Conservation (phyloP, 805 yeast genomes). For the Diddensiella caesifluorescens region DNA sequence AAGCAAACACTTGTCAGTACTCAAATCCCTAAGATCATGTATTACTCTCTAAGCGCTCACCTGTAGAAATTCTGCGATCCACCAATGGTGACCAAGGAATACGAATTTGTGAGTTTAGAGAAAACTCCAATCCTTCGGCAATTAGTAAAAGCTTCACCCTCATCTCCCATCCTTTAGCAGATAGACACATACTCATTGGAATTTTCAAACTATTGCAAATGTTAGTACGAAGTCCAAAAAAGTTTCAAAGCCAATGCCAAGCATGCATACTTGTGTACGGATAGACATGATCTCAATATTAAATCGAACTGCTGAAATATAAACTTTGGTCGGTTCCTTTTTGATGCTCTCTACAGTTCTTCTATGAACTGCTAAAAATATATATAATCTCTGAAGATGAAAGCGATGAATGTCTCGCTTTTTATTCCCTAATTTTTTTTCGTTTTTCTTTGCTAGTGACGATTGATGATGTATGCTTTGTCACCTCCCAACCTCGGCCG, state of each 20-base stretch:
- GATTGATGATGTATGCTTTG: background rate
- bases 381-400: no score
- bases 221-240: conserved; percentile 9
- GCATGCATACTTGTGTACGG: conserved; percentile 30
- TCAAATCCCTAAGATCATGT: conserved; percentile 26
- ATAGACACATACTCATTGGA: conserved; percentile 53
- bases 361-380: no score
- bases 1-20: conserved; percentile 26
- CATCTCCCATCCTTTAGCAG: background rate
- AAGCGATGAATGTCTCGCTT: no score
- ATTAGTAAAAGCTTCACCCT: conserved; percentile 1
- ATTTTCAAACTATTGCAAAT: conserved; percentile 56
- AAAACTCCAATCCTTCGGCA: conserved; percentile 73
- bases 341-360: no score
- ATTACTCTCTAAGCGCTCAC: no score
- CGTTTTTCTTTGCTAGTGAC: background rate
- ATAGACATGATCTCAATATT: conserved; percentile 27
- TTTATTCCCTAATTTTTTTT: conserved; percentile 4
- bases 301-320: no score
- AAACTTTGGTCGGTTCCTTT: no score
- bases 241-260: no score
- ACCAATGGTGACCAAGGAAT: conserved; percentile 94
- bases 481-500: no score
- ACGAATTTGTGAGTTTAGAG: conserved; percentile 90
- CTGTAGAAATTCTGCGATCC: conserved; percentile 72